A percentile compares a stretch with the other conserved stretches of the same genome.
Evolutionary conservation across 441 rosid genomes (phyloP).

Genomic region (Viola pubescens): DNA sequence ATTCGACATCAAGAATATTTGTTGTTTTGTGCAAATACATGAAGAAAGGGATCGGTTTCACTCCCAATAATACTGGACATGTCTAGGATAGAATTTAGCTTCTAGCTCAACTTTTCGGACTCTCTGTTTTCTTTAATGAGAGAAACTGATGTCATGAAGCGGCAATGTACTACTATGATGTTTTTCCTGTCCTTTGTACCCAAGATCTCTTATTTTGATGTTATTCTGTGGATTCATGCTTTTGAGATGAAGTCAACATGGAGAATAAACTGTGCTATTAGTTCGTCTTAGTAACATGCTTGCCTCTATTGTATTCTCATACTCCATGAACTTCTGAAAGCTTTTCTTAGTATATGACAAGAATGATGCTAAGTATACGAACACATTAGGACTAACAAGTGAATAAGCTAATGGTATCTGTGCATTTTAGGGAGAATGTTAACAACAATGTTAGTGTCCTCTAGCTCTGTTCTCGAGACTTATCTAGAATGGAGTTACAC

Average conservation of each 20-base stretch:
- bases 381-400: no score
- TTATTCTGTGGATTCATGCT: constrained; percentile 4
- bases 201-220: constrained; percentile 11
- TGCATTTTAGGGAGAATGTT: no score
- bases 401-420: no score
- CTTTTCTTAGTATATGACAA: not conserved
- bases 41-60: constrained; percentile 29
- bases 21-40: constrained; percentile 28
- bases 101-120: constrained; percentile 9
- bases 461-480: no score
- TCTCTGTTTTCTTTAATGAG: constrained; percentile 12
- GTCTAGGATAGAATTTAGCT: constrained; percentile 27
- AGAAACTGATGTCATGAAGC: constrained; percentile 24
- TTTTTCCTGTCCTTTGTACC: constrained; percentile 16
- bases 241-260: not conserved
- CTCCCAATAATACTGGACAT: constrained; percentile 43
- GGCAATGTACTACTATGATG: constrained; percentile 16
- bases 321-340: not conserved
- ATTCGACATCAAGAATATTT: constrained; percentile 25
- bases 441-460: no score
- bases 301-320: not conserved
- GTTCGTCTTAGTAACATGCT: not conserved
- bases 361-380: not conserved
- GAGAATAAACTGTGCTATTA: not conserved
- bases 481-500: no score